phyloP scores from a whole-genome alignment of 352 stramenopile genomes.

The Phytophthora podocarpi region DNA sequence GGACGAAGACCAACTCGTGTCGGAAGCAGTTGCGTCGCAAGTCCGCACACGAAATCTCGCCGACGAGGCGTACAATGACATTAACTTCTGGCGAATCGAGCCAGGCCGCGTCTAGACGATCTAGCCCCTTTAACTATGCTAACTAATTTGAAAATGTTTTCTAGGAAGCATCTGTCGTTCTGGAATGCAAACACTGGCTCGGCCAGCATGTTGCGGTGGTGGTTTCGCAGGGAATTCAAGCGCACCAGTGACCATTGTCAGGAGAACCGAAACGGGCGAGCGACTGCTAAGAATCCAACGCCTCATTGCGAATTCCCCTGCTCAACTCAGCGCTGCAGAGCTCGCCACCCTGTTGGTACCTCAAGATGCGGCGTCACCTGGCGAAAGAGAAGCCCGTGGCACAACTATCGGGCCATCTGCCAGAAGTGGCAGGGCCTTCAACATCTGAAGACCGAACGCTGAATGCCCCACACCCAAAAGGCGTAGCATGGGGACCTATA shows the following conservation, averaged over 20 bases:
- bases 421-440: constrained; percentile 23
- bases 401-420: constrained; percentile 18
- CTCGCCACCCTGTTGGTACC: neutral
- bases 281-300: constrained; percentile 19
- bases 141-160: constrained; percentile 32
- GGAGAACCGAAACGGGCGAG: constrained; percentile 8
- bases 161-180: constrained; percentile 1
- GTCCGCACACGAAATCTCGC: constrained; percentile 56
- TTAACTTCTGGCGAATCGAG: constrained; percentile 86
- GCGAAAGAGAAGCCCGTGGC: constrained; percentile 21
- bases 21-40: constrained; percentile 56
- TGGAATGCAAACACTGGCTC: neutral
- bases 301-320: constrained; percentile 13
- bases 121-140: constrained; percentile 19
- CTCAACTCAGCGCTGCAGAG: neutral
- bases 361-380: constrained; percentile 30
- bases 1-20: constrained; percentile 52
- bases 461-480: too few species aligned
- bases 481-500: constrained; percentile 12
- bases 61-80: constrained; percentile 87
- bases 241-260: neutral
- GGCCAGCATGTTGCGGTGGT: constrained; percentile 6
- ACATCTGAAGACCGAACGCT: neutral
- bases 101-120: constrained; percentile 40
- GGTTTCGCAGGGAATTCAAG: constrained; percentile 20